Evolutionary conservation across 208 protist species (phyloP).

Genomic region (Trypanosoma lewisi): DNA sequence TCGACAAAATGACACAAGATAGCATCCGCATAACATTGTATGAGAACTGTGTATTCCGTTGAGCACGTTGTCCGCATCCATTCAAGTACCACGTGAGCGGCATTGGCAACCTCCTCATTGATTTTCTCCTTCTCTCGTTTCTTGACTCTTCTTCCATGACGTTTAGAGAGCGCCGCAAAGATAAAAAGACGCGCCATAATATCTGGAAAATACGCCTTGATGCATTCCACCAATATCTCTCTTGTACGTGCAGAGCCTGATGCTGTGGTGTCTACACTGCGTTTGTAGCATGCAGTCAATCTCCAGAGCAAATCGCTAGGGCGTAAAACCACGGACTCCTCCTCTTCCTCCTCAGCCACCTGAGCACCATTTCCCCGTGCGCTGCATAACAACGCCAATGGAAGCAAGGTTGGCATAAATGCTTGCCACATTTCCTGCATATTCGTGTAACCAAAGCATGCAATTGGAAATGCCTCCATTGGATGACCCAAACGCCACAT

Average conservation of each 20-base stretch:
- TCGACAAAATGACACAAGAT: constrained; percentile 28
- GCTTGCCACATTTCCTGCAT: constrained; percentile 28
- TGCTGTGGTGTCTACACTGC: not conserved
- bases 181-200: constrained; percentile 24
- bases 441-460: constrained; percentile 53
- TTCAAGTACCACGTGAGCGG: constrained; percentile 20
- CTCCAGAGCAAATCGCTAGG: constrained; percentile 30
- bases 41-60: not conserved
- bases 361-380: constrained; percentile 1
- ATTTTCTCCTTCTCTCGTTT: not conserved
- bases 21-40: constrained; percentile 18
- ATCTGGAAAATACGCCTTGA: constrained; percentile 24
- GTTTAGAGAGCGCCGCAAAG: constrained; percentile 13
- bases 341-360: not conserved
- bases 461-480: constrained; percentile 57
- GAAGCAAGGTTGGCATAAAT: constrained; percentile 32
- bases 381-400: constrained; percentile 55
- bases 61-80: constrained; percentile 22
- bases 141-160: not conserved
- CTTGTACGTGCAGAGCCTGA: not conserved
- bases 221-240: constrained; percentile 6
- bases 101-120: constrained; percentile 15
- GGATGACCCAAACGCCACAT: constrained; percentile 59
- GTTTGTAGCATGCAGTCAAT: constrained; percentile 7
- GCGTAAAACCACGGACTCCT: constrained; percentile 7